Percentiles rank a stretch among this genome's conserved stretches.
phyloP scores from a whole-genome alignment of 345 rosid species.

The Ceriops zippeliana region DNA sequence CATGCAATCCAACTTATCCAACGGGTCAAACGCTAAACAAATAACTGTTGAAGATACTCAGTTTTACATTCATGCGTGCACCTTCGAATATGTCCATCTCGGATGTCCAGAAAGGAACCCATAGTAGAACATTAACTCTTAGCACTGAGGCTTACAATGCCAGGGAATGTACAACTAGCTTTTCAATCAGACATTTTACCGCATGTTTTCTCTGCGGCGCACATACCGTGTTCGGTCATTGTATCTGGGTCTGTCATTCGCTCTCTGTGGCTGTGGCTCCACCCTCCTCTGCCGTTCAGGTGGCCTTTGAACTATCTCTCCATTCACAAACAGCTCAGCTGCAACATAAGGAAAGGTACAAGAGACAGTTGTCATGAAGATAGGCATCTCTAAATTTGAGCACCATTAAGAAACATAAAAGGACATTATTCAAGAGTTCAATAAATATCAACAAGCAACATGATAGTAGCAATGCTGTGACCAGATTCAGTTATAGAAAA shows the following conservation, averaged over 20 bases:
- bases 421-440: not conserved
- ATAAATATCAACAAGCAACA: no score
- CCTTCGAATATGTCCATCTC: no score
- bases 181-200: slow-evolving; percentile 30
- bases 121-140: no score
- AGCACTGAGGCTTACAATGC: not conserved
- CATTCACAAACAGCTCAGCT: slow-evolving; percentile 95
- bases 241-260: slow-evolving; percentile 95
- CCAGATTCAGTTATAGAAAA: no score
- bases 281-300: slow-evolving; percentile 97
- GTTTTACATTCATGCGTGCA: no score
- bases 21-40: no score
- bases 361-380: not conserved
- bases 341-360: slow-evolving; percentile 23
- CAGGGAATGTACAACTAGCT: slow-evolving; percentile 25
- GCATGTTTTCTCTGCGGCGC: slow-evolving; percentile 70
- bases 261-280: slow-evolving; percentile 92
- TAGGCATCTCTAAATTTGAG: not conserved
- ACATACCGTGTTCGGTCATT: slow-evolving; percentile 90
- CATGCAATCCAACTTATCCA: no score
- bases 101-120: no score
- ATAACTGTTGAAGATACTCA: no score
- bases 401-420: not conserved
- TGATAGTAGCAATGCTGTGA: no score
- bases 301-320: slow-evolving; percentile 88